Base-by-base conservation (phyloP, 306 rosid species). In the Pyrus pyrifolia region DNA sequence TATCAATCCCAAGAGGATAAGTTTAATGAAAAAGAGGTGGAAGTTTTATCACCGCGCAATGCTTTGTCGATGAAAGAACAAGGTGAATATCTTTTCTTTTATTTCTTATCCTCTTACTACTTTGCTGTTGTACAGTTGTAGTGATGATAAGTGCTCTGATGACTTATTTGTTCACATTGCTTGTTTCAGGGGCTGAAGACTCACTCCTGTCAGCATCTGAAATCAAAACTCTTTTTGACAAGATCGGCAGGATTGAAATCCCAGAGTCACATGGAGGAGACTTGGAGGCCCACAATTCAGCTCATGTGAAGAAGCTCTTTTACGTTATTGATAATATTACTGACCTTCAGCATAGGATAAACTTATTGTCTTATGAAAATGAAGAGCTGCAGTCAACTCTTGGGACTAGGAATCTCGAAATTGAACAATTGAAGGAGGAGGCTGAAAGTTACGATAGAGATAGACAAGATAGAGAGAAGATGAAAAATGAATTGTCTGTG, bases 281-380 rank as follows among this genome's bases (percentile, higher is more conserved):
- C 73, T 52, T 46, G 73, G 90, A 84, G 52, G 79, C 78, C 51
- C 83, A 82, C 68, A 68, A 75, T 76, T 86, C 92, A 49, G 74
- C 82, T 81, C 83, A 88, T 58, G 79, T 80, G 73, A 80, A 86
- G 82, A 92, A 91, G 93, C 97, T 96, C 80, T 87, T 86, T 70
- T 71, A 75, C 73, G 75, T 92, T 69, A 70, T 89, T 80, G 97
- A 91, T 83, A 86, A 81, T 66, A 62, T 87, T 80, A 31, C 74
- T 70, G 76, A 74, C 83, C 76, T 90, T 86, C 87, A 82, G 74
- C 67, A 87, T 82, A 87, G 86, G 65, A 74, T 89, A 65, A 82
- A 62, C 53, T 87, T 87, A 42, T 33, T 86, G 64, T 87, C 91
- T 85, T 73, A 18, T 42, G 93, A 89, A 79, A 89, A 91, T 61